Evolutionary conservation across 768 basidiomycete genomes (phyloP).

Genomic region (Phanerochaete carnosa): DNA sequence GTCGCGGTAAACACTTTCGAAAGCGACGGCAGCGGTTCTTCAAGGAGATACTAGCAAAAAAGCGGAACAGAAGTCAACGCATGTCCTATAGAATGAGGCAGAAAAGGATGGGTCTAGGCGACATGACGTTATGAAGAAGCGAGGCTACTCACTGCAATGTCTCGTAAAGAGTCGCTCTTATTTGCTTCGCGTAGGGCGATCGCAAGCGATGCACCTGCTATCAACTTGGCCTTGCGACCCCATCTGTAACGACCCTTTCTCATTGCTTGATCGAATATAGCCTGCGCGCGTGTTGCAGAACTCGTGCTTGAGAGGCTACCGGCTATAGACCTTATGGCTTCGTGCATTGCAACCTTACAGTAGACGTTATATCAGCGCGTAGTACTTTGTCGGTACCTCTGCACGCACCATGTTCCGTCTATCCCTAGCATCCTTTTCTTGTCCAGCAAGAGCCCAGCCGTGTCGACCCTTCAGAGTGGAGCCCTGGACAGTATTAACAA

Average conservation of each 20-base stretch:
- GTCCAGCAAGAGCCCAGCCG: constrained; percentile 62
- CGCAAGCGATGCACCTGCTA: constrained; percentile 66
- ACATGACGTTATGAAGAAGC: neutral
- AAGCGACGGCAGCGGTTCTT: constrained; percentile 47
- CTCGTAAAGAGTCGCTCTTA: constrained; percentile 62
- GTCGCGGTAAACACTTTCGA: constrained; percentile 55
- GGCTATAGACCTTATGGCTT: constrained; percentile 60
- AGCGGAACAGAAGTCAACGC: constrained; percentile 19
- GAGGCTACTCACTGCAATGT: constrained; percentile 52
- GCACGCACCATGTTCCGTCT: constrained; percentile 55
- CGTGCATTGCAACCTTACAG: constrained; percentile 57
- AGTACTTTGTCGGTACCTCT: constrained; percentile 6
- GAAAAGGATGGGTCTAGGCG: constrained; percentile 4
- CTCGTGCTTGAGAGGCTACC: constrained; percentile 56
- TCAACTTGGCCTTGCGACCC: constrained; percentile 69
- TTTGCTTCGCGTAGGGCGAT: constrained; percentile 70
- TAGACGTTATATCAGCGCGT: neutral
- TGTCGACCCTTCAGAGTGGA: constrained; percentile 45
- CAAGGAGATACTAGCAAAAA: constrained; percentile 41
- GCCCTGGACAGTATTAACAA: constrained; percentile 22
- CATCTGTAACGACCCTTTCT: constrained; percentile 55
- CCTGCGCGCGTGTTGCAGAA: constrained; percentile 60
- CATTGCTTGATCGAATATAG: constrained; percentile 70
- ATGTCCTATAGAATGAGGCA: constrained; percentile 10
- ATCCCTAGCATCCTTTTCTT: constrained; percentile 62